Evolutionary conservation across 2,329 filamentous ascomycete genomes (phyloP), one percentile per base, ranked within the genome.

Genomic region (Alternaria ethzedia): DNA sequence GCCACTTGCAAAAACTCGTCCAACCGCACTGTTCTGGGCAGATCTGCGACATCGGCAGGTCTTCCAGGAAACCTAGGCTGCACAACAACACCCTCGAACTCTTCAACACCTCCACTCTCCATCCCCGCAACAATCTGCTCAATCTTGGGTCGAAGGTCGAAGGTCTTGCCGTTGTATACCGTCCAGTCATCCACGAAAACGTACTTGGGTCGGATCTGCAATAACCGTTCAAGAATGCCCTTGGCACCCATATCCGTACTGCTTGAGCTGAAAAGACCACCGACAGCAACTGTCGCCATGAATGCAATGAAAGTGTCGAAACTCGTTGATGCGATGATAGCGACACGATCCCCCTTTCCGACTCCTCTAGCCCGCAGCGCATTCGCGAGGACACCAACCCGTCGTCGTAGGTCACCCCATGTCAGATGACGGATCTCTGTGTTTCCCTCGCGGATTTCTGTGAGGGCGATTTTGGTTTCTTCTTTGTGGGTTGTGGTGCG

Each of bases 171-270:
- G 69, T 95, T 95, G 70, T 96, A 96, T 3, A 95, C 81, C 0
- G 92, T 87, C 41, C 85, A 88, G 71, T 96, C 93, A 70, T 97
- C 93, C 73, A 95, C 89, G 75, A 96, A 96, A n/a, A 97, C 84
- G 75, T 88, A 92, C 78, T 88, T 90, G 5, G 93, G 93, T 68
- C 89, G 85, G 63, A 96, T 89, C 82, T 96, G 92, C 52, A 89
- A 80, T 25, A 92, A 83, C 32, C 93, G 84, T 78, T 96, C 91
- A 70, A 96, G 72, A 17, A 96, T 86, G 0, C 92, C 93, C 66
- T 90, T 89, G 13, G 90, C 89, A 0, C 93, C 93, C 90, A 96
- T 96, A 78, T 96, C 93, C 0, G 93, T 95, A 8, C 89, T 92
- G 57, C 87, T 90, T 51, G 88, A 91, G 68, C 88, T 91, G 76